phyloP scores from a whole-genome alignment of 2,329 filamentous ascomycete genomes.

The Dactylellina haptotyla region DNA sequence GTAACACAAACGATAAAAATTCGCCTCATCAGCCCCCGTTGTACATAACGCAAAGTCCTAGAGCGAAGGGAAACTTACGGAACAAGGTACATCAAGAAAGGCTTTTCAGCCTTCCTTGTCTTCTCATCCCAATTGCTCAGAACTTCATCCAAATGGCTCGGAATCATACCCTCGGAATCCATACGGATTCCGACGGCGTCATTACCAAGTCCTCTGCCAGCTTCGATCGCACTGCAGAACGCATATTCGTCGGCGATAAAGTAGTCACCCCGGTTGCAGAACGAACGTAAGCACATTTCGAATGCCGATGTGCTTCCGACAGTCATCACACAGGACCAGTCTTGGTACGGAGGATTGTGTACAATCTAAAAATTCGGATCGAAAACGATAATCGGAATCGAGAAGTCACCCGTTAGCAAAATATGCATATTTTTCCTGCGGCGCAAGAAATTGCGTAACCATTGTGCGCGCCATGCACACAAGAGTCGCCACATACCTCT shows the following conservation, averaged over 20 bases:
- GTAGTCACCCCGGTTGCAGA: slow-evolving; percentile 78
- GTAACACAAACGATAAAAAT: slow-evolving; percentile 9
- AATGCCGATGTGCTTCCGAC: slow-evolving; percentile 86
- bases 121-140: slow-evolving; percentile 73
- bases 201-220: slow-evolving; percentile 72
- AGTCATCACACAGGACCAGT: slow-evolving; percentile 87
- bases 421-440: not conserved
- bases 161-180: slow-evolving; percentile 73
- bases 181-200: slow-evolving; percentile 71
- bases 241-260: slow-evolving; percentile 91
- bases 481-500: slow-evolving; percentile 67
- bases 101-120: slow-evolving; percentile 70
- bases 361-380: slow-evolving; percentile 68
- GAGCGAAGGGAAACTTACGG: slow-evolving; percentile 62
- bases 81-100: slow-evolving; percentile 75
- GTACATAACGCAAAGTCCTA: not conserved
- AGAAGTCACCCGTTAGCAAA: slow-evolving; percentile 20
- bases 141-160: slow-evolving; percentile 71
- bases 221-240: slow-evolving; percentile 80
- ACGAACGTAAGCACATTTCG: slow-evolving; percentile 84
- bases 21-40: slow-evolving; percentile 17
- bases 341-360: slow-evolving; percentile 83
- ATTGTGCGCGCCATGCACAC: slow-evolving; percentile 22
- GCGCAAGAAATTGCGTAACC: slow-evolving; percentile 10
- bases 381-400: not conserved